These are phyloP conservation scores for Microthlaspi erraticum DNA, from an alignment of 345 rosid species.

Conservation along the genomic window DNA sequence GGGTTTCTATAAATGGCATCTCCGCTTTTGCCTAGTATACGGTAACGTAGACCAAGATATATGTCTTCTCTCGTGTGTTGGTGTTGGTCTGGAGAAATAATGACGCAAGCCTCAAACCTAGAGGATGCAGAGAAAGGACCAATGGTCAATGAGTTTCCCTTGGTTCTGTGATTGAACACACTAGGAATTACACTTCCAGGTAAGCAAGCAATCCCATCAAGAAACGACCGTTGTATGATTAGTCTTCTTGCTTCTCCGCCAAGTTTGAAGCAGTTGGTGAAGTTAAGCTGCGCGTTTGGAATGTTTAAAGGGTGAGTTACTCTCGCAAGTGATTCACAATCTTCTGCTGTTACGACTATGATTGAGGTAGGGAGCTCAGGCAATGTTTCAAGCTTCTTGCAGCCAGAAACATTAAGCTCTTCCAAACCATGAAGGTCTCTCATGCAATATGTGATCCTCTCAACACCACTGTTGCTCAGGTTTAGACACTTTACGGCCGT, in stretches of 20 bases:
- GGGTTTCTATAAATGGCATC: neutral
- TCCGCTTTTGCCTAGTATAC: neutral
- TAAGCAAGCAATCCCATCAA: accelerated
- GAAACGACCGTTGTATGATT: neutral
- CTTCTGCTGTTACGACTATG: neutral
- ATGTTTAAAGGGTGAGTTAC: neutral
- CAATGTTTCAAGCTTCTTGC: slow-evolving; percentile 1
- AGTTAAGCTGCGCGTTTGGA: neutral
- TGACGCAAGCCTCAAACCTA: neutral
- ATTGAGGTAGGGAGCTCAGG: slow-evolving; percentile 15
- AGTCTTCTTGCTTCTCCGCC: neutral
- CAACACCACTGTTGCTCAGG: neutral
- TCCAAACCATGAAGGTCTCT: neutral
- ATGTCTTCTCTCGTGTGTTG: neutral
- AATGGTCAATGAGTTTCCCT: neutral
- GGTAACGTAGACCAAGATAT: neutral
- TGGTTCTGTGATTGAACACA: slow-evolving; percentile 3
- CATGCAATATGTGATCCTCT: neutral
- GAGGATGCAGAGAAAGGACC: neutral
- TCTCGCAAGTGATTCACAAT: slow-evolving; percentile 14
- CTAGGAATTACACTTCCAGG: neutral
- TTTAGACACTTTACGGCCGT: neutral
- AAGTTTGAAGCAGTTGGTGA: slow-evolving; percentile 13
- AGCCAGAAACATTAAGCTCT: neutral
- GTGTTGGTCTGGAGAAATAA: neutral